Percentiles rank a stretch among this genome's conserved stretches.
Evolutionary conservation across 306 rosid species (phyloP).

Genomic region (Ormosia emarginata): DNA sequence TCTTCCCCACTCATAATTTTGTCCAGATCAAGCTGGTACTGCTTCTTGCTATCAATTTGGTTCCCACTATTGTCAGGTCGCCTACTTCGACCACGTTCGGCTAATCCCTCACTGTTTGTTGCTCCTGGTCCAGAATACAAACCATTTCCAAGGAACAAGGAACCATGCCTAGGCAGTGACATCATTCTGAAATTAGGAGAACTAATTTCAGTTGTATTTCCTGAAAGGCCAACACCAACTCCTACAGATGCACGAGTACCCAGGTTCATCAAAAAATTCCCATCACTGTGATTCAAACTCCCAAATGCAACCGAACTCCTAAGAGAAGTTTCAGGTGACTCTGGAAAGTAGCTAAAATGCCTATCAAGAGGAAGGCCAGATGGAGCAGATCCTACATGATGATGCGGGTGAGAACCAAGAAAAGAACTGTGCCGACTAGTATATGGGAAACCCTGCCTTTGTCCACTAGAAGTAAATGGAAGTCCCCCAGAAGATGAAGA

Average conservation of each 20-base stretch:
- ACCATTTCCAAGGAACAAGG: conserved; percentile 70
- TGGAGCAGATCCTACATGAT: conserved; percentile 94
- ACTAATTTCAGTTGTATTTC: conserved; percentile 58
- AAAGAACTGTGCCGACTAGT: conserved; percentile 49
- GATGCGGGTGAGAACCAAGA: conserved; percentile 58
- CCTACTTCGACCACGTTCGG: conserved; percentile 62
- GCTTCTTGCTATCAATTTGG: conserved; percentile 73
- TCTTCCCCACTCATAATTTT: conserved; percentile 79
- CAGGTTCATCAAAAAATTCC: conserved; percentile 61
- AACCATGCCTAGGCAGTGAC: conserved; percentile 68
- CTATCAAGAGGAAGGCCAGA: conserved; percentile 74
- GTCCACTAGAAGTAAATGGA: conserved; percentile 64
- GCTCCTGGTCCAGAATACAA: conserved; percentile 56
- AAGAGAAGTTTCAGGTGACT: conserved; percentile 77
- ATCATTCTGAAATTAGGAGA: conserved; percentile 76
- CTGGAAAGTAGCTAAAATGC: conserved; percentile 74
- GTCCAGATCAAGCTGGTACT: conserved; percentile 90
- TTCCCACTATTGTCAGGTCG: conserved; percentile 63
- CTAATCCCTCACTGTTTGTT: conserved; percentile 49
- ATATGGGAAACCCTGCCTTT: conserved; percentile 69
- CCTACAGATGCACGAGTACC: conserved; percentile 49
- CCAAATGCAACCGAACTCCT: conserved; percentile 50
- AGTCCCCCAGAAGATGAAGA: conserved; percentile 58
- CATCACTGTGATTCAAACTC: conserved; percentile 48
- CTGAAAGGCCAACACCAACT: conserved; percentile 60